Evolutionary conservation across 2,329 filamentous ascomycete species (phyloP).

Genomic region (Xylariaceae sp.): DNA sequence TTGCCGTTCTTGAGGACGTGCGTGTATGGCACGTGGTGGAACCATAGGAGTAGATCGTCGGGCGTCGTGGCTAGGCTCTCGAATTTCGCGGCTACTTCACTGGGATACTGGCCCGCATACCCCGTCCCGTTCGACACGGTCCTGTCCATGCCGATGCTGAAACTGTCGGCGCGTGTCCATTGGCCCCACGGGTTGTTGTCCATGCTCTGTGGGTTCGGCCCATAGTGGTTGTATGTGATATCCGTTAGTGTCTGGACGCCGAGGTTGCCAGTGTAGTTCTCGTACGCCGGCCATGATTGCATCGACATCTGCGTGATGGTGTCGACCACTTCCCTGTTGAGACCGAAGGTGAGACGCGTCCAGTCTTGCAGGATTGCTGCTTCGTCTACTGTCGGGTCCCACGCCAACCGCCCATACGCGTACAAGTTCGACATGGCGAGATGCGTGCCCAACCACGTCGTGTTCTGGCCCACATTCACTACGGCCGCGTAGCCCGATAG

Average conservation of each 20-base stretch:
- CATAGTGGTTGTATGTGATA: constrained; percentile 71
- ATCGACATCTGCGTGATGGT: constrained; percentile 69
- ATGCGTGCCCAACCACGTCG: constrained; percentile 73
- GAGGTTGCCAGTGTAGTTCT: constrained; percentile 74
- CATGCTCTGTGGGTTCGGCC: constrained; percentile 70
- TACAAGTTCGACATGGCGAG: constrained; percentile 76
- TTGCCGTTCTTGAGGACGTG: constrained; percentile 67
- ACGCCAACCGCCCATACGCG: constrained; percentile 71
- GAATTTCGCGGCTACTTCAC: constrained; percentile 62
- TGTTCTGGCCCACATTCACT: constrained; percentile 69
- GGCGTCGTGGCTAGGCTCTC: constrained; percentile 69
- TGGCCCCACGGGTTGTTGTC: constrained; percentile 75
- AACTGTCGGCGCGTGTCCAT: constrained; percentile 70
- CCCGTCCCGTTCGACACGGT: constrained; percentile 73
- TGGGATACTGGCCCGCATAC: constrained; percentile 69
- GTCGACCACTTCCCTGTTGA: constrained; percentile 60
- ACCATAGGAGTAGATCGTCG: constrained; percentile 74
- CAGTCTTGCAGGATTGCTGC: constrained; percentile 65
- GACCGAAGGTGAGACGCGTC: constrained; percentile 71
- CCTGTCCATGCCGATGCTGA: constrained; percentile 73
- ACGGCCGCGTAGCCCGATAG: constrained; percentile 71
- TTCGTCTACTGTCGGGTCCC: constrained; percentile 62
- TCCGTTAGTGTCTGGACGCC: constrained; percentile 74
- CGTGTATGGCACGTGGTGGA: constrained; percentile 75
- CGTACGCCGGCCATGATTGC: constrained; percentile 74